Evolutionary conservation across 768 basidiomycete species (phyloP).

Genomic region (Termitomyces sp.): DNA sequence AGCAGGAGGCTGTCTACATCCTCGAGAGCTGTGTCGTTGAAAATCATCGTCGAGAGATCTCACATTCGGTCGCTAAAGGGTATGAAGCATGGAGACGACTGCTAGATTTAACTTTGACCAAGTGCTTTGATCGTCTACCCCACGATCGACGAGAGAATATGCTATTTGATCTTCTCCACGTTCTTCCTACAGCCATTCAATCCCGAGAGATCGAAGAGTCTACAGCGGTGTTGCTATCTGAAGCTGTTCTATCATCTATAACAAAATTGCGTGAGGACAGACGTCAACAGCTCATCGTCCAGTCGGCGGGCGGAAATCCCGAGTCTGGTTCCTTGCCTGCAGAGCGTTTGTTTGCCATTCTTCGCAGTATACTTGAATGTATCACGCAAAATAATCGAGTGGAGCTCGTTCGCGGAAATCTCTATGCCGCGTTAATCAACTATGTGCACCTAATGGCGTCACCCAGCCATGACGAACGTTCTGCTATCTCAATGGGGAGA

Average conservation of each 20-base stretch:
- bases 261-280: constrained; percentile 87
- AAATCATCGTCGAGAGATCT: constrained; percentile 81
- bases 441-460: constrained; percentile 73
- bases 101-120: constrained; percentile 79
- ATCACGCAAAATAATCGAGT: constrained; percentile 71
- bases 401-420: constrained; percentile 86
- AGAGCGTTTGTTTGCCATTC: constrained; percentile 70
- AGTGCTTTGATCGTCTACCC: constrained; percentile 80
- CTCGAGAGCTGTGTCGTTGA: constrained; percentile 81
- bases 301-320: constrained; percentile 56
- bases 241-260: constrained; percentile 73
- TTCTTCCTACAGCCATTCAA: constrained; percentile 65
- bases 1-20: constrained; percentile 67
- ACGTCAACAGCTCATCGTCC: constrained; percentile 61
- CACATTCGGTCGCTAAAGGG: constrained; percentile 59
- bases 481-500: background rate
- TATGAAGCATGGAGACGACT: constrained; percentile 84
- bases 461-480: constrained; percentile 15
- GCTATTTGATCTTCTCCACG: constrained; percentile 84
- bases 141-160: constrained; percentile 82
- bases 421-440: constrained; percentile 90
- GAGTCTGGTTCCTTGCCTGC: constrained; percentile 69
- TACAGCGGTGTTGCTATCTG: constrained; percentile 79
- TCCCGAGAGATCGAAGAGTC: constrained; percentile 61
- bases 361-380: constrained; percentile 70